Base-by-base conservation (phyloP, 2,329 filamentous ascomycete genomes). In the Zopfia rhizophila region DNA sequence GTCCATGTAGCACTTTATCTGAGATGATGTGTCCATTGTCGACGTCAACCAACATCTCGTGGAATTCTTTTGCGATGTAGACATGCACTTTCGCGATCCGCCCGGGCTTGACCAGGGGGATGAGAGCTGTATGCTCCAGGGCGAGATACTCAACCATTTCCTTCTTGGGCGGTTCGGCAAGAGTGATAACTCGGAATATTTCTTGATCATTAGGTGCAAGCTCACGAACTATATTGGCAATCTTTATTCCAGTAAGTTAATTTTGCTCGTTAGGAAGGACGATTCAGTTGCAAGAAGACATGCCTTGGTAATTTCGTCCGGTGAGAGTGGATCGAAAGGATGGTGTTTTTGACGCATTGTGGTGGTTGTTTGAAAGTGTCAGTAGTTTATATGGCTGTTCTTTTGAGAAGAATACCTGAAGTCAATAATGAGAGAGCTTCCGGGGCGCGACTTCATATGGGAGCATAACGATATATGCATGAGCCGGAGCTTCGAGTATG, bases 111-210 rank as follows among this genome's bases (percentile, higher is more conserved):
- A 38, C 18, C 8, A 47, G 6, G 21, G 29, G 13, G 16, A 14
- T 21, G 4, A 61, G 42, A 0, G 63, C 65, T 3, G 61, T 60
- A 45, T 77, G 74, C 36, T 81, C 75, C 40, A 32, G 61, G 4
- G 78, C 74, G 0, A 83, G 67, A 41, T 73, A 83, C 0, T 41
- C 44, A 4, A 78, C 51, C 69, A 82, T 72, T 12, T 72, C 64
- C n/a, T 66, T 59, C 61, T 83, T 84, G 1, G 68, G 63, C 0
- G 80, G 80, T 48, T 83, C 80, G 11, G 63, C 61, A 7, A 83
- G 70, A 0, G 77, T 79, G 48, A 82, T 77, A 42, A 78, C 74
- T 3, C 79, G 74, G 54, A 82, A 83, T 43, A 74, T 72, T 6
- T 67, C 53, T 2, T 53, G 66, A 0, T 65, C 47, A 3, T 58